Conservation (phyloP, 371 early-diverging fungal species). For the Mucor indicus region DNA sequence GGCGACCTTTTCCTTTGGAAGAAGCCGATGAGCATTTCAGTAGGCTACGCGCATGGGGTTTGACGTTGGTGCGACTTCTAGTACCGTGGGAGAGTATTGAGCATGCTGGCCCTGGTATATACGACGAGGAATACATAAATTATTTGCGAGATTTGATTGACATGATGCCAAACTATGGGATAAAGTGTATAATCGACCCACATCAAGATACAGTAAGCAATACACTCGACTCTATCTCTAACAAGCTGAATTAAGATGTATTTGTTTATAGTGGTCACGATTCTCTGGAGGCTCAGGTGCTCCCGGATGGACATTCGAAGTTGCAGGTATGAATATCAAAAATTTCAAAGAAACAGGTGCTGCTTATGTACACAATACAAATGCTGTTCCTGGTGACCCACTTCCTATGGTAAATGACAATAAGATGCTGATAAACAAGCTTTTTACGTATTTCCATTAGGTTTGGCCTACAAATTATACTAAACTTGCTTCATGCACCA, state of each 20-base stretch:
- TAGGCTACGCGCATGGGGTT: conserved; percentile 73
- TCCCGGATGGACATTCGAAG: conserved; percentile 72
- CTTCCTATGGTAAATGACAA: conserved; percentile 61
- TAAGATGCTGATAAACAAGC: background rate
- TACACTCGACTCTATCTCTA: too few relatives aligned
- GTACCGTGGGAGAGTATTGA: conserved; percentile 86
- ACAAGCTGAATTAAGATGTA: too few relatives aligned
- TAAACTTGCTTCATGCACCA: conserved; percentile 77
- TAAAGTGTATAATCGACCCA: conserved; percentile 80
- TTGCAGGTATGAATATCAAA: conserved; percentile 66
- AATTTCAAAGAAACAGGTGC: conserved; percentile 72
- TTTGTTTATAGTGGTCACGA: conserved; percentile 72
- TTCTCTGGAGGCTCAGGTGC: conserved; percentile 71
- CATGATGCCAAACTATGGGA: conserved; percentile 66
- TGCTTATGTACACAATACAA: conserved; percentile 73
- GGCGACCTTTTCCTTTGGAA: conserved; percentile 73
- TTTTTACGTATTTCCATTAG: conserved; percentile 3
- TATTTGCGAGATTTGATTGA: conserved; percentile 62
- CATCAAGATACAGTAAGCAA: conserved; percentile 60
- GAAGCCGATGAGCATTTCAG: conserved; percentile 77
- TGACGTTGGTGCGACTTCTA: conserved; percentile 69
- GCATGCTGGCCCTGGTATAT: conserved; percentile 68
- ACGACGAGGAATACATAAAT: conserved; percentile 80
- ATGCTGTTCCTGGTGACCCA: conserved; percentile 60
- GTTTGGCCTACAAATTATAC: conserved; percentile 84